Evolutionary conservation across 2,329 filamentous ascomycete genomes (phyloP).

Genomic region (Calonectria hawksworthii): DNA sequence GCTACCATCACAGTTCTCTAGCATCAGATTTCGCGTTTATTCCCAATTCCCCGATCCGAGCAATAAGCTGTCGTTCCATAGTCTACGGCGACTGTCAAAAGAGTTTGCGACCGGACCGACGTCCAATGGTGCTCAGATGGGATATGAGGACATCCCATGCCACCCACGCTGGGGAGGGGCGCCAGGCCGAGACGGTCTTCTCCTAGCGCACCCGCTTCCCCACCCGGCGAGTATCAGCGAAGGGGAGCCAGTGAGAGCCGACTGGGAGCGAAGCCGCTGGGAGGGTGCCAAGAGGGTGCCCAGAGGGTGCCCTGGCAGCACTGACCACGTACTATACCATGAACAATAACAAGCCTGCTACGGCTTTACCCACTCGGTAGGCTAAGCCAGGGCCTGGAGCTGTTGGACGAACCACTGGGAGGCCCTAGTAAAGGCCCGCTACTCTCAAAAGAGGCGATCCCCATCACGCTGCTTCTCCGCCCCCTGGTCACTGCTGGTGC

Average conservation of each 20-base stretch:
- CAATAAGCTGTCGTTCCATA: not conserved
- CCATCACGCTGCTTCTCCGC: not conserved
- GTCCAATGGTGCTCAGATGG: not conserved
- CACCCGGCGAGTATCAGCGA: constrained; percentile 2
- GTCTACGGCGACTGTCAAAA: not conserved
- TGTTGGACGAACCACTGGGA: constrained; percentile 11
- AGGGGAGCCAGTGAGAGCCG: not conserved
- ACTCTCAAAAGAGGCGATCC: constrained; percentile 10
- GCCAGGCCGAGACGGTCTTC: constrained; percentile 34
- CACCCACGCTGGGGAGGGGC: constrained; percentile 5
- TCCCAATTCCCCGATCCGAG: not conserved
- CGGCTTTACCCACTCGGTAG: constrained; percentile 15
- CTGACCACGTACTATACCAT: constrained; percentile 8
- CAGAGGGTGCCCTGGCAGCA: constrained; percentile 8
- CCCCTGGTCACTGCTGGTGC: constrained; percentile 19
- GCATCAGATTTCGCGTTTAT: not conserved
- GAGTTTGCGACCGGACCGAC: constrained; percentile 1
- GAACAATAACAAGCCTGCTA: constrained; percentile 10
- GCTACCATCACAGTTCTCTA: too few species aligned
- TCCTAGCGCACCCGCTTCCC: constrained; percentile 41
- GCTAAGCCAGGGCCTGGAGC: constrained; percentile 14
- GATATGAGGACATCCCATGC: not conserved
- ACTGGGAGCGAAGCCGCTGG: not conserved
- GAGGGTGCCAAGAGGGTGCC: not conserved
- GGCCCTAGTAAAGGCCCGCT: constrained; percentile 8